These are phyloP conservation scores for Atractiella rhizophila DNA, from an alignment of 768 basidiomycete genomes.

Conservation along the genomic window DNA sequence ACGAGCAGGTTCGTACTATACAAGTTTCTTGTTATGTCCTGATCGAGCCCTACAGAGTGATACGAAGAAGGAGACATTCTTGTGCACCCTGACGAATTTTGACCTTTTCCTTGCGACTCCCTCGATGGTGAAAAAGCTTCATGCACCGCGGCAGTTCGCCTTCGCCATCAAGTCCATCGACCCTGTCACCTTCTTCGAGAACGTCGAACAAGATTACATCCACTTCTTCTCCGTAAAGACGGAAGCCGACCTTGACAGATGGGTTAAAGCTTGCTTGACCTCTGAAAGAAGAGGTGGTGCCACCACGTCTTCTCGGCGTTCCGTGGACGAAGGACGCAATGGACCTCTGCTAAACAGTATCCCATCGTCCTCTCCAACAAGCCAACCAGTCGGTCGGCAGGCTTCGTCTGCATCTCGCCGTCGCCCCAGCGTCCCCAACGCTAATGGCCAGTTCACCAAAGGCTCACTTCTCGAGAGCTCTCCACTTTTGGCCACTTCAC, in stretches of 20 bases:
- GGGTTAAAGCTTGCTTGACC: slow-evolving; percentile 61
- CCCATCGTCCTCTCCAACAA: not conserved
- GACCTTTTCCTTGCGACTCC: slow-evolving; percentile 63
- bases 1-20: no score
- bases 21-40: no score
- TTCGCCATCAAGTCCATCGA: slow-evolving; percentile 78
- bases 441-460: not conserved
- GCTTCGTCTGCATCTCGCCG: not conserved
- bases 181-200: slow-evolving; percentile 61
- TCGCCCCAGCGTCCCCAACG: not conserved
- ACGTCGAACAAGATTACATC: slow-evolving; percentile 50
- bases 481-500: not conserved
- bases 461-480: not conserved
- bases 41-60: no score
- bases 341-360: not conserved
- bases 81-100: slow-evolving; percentile 70
- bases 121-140: slow-evolving; percentile 26
- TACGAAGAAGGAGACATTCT: slow-evolving; percentile 57
- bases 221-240: slow-evolving; percentile 60
- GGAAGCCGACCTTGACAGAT: slow-evolving; percentile 38
- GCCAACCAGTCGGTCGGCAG: not conserved
- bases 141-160: slow-evolving; percentile 56
- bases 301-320: slow-evolving; percentile 6
- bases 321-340: slow-evolving; percentile 5
- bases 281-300: slow-evolving; percentile 27